Base-by-base conservation (phyloP, 2,329 filamentous ascomycete species). In the Venturia carpophila region DNA sequence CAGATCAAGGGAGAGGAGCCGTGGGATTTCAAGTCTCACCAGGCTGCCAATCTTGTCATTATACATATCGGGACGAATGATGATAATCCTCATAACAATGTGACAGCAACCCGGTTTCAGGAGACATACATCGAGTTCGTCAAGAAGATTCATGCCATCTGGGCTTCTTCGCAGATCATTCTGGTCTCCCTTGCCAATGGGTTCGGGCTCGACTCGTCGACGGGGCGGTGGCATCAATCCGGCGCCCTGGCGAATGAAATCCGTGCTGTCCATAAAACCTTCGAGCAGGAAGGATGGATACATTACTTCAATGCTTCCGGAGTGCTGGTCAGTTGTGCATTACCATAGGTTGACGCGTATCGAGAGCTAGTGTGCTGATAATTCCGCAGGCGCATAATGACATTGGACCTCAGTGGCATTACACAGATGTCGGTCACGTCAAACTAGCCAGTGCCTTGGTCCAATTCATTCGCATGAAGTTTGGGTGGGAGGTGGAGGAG, bases 261-360 rank as follows among this genome's bases (percentile, higher is more conserved):
- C 19, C 75, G 78, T 66, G 70, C 77, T 9, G 79, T 85, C 30
- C 79, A 81, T 65, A 70, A 82, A 60, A 79, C 82, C 69, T 86
- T 83, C 76, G 81, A 71, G 60, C 70, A 72, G 19, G 69, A 78
- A 65, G 77, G 79, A 0, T 86, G 84, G 64, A 82, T 87, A 39
- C 80, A 85, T 69, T 84, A 84, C 68, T 87, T 87, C 74, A 83
- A 85, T 69, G 85, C 82, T 0, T 83, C 79, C 11, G 84, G 84
- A 0, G 83, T 87, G 56, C 70, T 87, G 68, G 82, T 86, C 68
- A 83, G 87, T 69, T 86, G 86, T 68, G 84, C 86, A 69, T 83
- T 85, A 66, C 2, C 3, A 11, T 9, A 11, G n/a, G n/a, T 10
- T 49, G 4, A 1, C 6, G 0, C 5, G 24, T 24, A n/a, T 49